Evolutionary conservation across 1,284 basidiomycete species (phyloP).

Genomic region (Apiotrichum domesticum): DNA sequence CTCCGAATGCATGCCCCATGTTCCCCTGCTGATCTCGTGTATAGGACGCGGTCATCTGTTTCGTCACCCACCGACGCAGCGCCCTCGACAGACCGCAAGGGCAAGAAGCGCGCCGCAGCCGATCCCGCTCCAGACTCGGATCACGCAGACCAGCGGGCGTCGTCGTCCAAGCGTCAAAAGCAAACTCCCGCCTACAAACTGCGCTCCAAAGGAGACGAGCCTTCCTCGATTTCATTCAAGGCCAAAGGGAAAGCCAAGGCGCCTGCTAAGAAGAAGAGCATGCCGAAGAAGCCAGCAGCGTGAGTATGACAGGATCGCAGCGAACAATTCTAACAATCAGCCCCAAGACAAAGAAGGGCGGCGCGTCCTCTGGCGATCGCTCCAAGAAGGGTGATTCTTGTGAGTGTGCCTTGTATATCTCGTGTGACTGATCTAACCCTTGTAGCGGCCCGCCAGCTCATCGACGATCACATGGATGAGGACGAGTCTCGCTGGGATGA

Average conservation of each 20-base stretch:
- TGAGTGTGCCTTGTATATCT: background rate
- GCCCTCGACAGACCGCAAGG: constrained; percentile 31
- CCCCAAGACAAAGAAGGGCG: constrained; percentile 28
- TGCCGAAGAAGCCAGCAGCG: constrained; percentile 36
- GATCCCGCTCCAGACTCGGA: constrained; percentile 11
- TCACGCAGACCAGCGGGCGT: constrained; percentile 13
- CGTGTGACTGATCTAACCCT: background rate
- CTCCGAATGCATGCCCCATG: no score
- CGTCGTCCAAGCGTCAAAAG: constrained; percentile 16
- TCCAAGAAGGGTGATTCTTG: constrained; percentile 38
- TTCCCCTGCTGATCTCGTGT: background rate
- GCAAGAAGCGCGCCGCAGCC: constrained; percentile 35
- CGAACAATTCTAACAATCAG: constrained; percentile 3
- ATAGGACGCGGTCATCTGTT: constrained; percentile 3
- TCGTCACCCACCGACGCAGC: constrained; percentile 1
- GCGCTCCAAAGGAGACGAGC: constrained; percentile 10
- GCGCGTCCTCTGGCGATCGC: constrained; percentile 18
- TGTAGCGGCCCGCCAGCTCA: constrained; percentile 51
- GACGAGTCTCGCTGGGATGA: constrained; percentile 39
- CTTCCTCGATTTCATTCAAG: background rate
- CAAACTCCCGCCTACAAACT: constrained; percentile 9
- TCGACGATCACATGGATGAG: constrained; percentile 64
- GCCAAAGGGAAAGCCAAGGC: constrained; percentile 32
- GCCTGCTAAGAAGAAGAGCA: constrained; percentile 26
- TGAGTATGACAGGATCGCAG: constrained; percentile 12